Base-by-base conservation (phyloP, 2,329 filamentous ascomycete species). In the Parafenestella ontariensis region DNA sequence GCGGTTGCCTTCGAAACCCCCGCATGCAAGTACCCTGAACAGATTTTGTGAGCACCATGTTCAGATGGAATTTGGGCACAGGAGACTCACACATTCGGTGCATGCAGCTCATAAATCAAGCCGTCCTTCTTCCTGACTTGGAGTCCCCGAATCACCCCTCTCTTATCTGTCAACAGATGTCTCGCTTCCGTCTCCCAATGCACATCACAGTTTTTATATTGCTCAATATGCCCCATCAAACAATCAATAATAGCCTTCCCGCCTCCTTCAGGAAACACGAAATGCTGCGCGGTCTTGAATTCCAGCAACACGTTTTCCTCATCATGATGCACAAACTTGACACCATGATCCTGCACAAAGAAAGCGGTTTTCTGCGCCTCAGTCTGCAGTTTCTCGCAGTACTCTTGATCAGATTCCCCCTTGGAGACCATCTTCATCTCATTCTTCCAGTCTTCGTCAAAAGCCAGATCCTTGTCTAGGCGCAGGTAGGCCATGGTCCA, bases 401-500 rank as follows among this genome's bases (percentile, higher is more conserved):
- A 79, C 8, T 73, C 71, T 41, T 71, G 70, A 49, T 78, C 73
- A 15, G 76, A 75, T 3, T 76, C 60, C 13, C 76, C 75, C 28
- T 76, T 71, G 58, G 70, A 75, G 34, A 77, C 74, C 10, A 66
- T 26, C 56, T 65, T 60, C 70, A 76, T 76, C 51, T 74, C 71
- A 40, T 71, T 66, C 49, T 70, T 65, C 71, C 71, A 74, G 50
- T 71, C 71, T 26, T 65, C 61, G 52, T 76, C 71, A 51, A 74
- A 76, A 46, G 66, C 57, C 17, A 74, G 60, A 49, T 78, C 65
- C 54, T 73, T 72, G 63, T 77, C 75, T 6, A 79, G 58, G n/a
- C 75, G 64, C 7, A 79, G 66, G 54, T 77, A 78, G 5, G 77
- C 75, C 73, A 77, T 77, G 3, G 75, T 78, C 76, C 76, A 78